Percentiles rank a stretch among this genome's conserved stretches.
Evolutionary conservation across 1,284 basidiomycete species (phyloP).

Genomic region (Abortiporus biennis): DNA sequence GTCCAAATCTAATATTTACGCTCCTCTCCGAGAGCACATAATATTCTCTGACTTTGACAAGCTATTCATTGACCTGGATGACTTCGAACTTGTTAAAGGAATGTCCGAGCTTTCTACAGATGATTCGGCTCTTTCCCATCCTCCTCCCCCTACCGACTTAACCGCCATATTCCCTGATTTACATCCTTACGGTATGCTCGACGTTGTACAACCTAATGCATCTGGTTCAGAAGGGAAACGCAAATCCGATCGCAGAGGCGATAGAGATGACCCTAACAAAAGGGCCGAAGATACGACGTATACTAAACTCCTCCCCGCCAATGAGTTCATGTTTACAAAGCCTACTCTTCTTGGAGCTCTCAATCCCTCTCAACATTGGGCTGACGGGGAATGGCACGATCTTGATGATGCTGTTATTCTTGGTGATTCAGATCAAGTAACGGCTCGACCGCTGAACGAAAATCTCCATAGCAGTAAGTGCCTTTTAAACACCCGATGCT

Average conservation of each 20-base stretch:
- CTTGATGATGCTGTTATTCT: slow-evolving; percentile 50
- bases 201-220: slow-evolving; percentile 29
- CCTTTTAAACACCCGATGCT: not conserved
- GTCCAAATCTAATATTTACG: slow-evolving; percentile 39
- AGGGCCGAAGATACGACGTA: slow-evolving; percentile 63
- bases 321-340: slow-evolving; percentile 61
- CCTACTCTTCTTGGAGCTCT: slow-evolving; percentile 66
- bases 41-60: slow-evolving; percentile 51
- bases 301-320: slow-evolving; percentile 58
- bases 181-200: slow-evolving; percentile 45
- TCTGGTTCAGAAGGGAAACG: slow-evolving; percentile 29
- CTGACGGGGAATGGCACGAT: slow-evolving; percentile 51
- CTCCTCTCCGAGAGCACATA: slow-evolving; percentile 52
- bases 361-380: slow-evolving; percentile 63
- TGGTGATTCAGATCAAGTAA: slow-evolving; percentile 38
- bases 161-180: slow-evolving; percentile 62
- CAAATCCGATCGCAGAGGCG: slow-evolving; percentile 46
- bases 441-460: slow-evolving; percentile 39
- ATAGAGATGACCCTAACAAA: slow-evolving; percentile 66
- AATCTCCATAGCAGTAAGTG: slow-evolving; percentile 35
- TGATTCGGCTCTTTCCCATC: slow-evolving; percentile 25
- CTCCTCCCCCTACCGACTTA: slow-evolving; percentile 39
- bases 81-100: slow-evolving; percentile 24
- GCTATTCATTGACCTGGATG: slow-evolving; percentile 54
- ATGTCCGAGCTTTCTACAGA: slow-evolving; percentile 33